phyloP scores from a whole-genome alignment of 352 stramenopile genomes.

The Phytophthora crassamura region DNA sequence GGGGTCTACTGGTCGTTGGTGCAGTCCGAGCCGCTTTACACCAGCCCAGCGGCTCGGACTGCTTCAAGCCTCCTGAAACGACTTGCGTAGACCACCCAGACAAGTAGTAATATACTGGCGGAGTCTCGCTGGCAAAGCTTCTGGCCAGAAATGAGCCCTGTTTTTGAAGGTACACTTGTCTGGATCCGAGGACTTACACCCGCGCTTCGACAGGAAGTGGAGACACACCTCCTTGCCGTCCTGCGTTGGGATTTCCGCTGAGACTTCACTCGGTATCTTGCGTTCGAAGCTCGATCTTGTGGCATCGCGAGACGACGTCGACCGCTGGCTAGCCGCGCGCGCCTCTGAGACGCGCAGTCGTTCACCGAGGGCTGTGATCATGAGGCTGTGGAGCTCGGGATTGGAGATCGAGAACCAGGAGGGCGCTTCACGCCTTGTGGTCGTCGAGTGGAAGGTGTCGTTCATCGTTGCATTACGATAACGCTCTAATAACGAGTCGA shows the following conservation, averaged over 20 bases:
- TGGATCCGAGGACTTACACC: background rate
- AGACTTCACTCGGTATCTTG: constrained; percentile 12
- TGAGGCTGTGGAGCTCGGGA: background rate
- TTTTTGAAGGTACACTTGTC: constrained; percentile 9
- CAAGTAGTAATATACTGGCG: constrained; percentile 9
- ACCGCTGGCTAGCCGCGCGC: too few relatives aligned
- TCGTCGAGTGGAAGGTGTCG: background rate
- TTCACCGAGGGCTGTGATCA: background rate
- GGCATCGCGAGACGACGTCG: background rate
- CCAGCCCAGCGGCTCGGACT: constrained; percentile 2
- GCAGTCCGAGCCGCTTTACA: constrained; percentile 1
- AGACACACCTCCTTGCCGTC: constrained; percentile 20
- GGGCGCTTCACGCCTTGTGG: background rate
- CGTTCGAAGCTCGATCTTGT: background rate
- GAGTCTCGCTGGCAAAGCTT: background rate
- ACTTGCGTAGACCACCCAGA: constrained; percentile 4
- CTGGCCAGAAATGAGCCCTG: constrained; percentile 13
- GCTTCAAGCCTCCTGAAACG: background rate
- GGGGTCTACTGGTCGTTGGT: too few relatives aligned
- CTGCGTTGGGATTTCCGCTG: background rate
- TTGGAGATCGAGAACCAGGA: constrained; percentile 10
- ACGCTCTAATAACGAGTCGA: background rate
- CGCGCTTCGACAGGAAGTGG: constrained; percentile 14
- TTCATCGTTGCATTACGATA: background rate
- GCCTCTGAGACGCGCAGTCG: too few relatives aligned